Base-by-base conservation (phyloP, 2,329 filamentous ascomycete genomes). In the Pseudohalonectria lignicola region DNA sequence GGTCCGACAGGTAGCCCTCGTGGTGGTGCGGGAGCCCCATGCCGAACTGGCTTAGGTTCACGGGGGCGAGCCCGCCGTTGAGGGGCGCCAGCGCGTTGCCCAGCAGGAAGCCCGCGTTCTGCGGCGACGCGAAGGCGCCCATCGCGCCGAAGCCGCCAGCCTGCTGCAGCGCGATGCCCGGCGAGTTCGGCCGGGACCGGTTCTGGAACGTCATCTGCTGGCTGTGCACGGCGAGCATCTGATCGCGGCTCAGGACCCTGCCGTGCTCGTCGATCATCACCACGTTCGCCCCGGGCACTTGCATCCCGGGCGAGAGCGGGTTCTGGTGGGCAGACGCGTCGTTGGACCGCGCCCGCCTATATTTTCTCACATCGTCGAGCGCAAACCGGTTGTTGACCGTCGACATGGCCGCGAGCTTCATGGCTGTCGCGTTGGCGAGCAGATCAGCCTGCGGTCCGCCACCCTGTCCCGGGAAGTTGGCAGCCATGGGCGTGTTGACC, bases 361-460 rank as follows among this genome's bases (percentile, higher is more conserved):
- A 96, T 63, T 96, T 96, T 53, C 88, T 86, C 44, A 93, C 90
- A 57, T 98, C 92, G 52, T 98, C 92, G 42, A 98, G 71, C 37
- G 92, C 88, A 52, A 98, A 94, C 31, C 92, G 84, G 60, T 96
- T 98, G 67, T 96, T 98, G 36, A 98, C 92, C 3, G 92, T 98
- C 5, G 90, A 96, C 33, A 98, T 69, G 15, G 92, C 92, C 33
- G 92, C 92, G 37, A 98, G 74, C 61, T 98, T 98, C 92, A 98
- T 98, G 17, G 92, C 92, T 13, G 92, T 96, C 19, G 92, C 92
- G 55, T 96, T 98, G 42, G 92, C 92, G 41, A 98, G 83, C 90
- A 96, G 96, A 53, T 98, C 92, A 13, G 87, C 88, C 57, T 95
- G 88, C 40, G 74, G 79, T 34, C 67, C 68, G 29, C 62, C 62